A percentile compares a stretch with the other conserved stretches of the same genome.
Evolutionary conservation across 495 filamentous ascomycete genomes (phyloP).

Genomic region (Baudoinia panamericana): DNA sequence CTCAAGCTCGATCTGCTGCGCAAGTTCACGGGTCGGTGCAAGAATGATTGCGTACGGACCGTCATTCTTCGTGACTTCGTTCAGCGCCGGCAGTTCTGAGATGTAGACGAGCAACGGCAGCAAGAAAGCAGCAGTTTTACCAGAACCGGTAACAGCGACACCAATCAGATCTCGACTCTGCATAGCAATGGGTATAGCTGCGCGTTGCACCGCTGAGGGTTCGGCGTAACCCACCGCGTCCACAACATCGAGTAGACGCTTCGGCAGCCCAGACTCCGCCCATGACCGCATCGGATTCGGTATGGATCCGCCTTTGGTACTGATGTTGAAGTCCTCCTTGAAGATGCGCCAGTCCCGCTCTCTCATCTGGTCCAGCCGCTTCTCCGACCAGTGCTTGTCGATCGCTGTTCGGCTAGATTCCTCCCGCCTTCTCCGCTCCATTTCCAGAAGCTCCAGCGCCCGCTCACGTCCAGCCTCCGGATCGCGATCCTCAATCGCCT

Average conservation of each 20-base stretch:
- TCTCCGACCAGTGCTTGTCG: constrained; percentile 96
- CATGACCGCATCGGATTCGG: constrained; percentile 96
- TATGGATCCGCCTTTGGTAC: constrained; percentile 78
- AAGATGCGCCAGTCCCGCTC: constrained; percentile 99
- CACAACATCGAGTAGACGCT: constrained; percentile 69
- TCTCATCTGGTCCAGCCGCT: constrained; percentile 88
- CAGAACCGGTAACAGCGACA: constrained; percentile 96
- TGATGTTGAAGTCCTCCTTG: constrained; percentile 98
- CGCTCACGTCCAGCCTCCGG: constrained; percentile 62
- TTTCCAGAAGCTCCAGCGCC: constrained; percentile 72
- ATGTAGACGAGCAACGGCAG: constrained; percentile 95
- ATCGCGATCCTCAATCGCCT: constrained; percentile 66
- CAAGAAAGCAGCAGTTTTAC: constrained; percentile 94
- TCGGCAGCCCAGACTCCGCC: constrained; percentile 73
- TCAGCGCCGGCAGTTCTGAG: constrained; percentile 71
- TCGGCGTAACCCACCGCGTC: constrained; percentile 82
- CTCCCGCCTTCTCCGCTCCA: constrained; percentile 69
- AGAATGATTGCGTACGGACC: constrained; percentile 94
- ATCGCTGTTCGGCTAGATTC: constrained; percentile 56
- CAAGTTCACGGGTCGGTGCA: constrained; percentile 94
- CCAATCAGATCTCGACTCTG: constrained; percentile 91
- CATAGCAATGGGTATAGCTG: constrained; percentile 88
- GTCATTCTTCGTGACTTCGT: constrained; percentile 83
- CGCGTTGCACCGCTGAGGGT: constrained; percentile 82
- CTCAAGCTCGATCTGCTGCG: constrained; percentile 93